These are phyloP conservation scores for Pestalotiopsis sp. DNA, from an alignment of 2,329 filamentous ascomycete species.

Conservation along the genomic window DNA sequence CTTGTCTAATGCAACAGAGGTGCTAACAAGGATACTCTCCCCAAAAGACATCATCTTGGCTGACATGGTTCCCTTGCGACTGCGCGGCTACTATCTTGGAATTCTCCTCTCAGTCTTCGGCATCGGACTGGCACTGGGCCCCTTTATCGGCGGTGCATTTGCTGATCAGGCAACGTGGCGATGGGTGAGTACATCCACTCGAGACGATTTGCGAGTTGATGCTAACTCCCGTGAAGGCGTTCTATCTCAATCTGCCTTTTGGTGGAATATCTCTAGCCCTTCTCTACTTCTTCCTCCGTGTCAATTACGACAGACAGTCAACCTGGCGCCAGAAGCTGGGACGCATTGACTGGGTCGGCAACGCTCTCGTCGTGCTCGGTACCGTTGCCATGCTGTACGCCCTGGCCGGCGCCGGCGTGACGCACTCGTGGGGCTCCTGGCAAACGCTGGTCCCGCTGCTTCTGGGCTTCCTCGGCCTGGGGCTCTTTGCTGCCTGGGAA, in stretches of 20 bases:
- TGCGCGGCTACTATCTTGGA: neutral
- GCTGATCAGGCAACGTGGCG: slow-evolving; percentile 33
- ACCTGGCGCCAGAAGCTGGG: slow-evolving; percentile 13
- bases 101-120: neutral
- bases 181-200: slow-evolving; percentile 24
- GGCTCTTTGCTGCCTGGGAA: neutral
- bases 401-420: slow-evolving; percentile 28
- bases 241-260: slow-evolving; percentile 37
- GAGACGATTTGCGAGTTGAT: no score
- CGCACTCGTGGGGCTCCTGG: slow-evolving; percentile 19
- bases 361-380: slow-evolving; percentile 29
- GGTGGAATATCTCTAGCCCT: slow-evolving; percentile 27
- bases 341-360: slow-evolving; percentile 38
- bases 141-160: slow-evolving; percentile 11
- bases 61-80: neutral
- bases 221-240: slow-evolving; percentile 22
- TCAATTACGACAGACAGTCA: slow-evolving; percentile 2
- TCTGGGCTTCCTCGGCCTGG: slow-evolving; percentile 10
- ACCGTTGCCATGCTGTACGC: slow-evolving; percentile 28
- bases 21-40: no score
- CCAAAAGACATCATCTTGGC: neutral
- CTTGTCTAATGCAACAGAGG: no score
- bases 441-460: slow-evolving; percentile 18
- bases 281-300: slow-evolving; percentile 32
- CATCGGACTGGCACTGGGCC: neutral